Evolutionary conservation across 768 basidiomycete species (phyloP).

Genomic region (Xerocomellus dryophilus): DNA sequence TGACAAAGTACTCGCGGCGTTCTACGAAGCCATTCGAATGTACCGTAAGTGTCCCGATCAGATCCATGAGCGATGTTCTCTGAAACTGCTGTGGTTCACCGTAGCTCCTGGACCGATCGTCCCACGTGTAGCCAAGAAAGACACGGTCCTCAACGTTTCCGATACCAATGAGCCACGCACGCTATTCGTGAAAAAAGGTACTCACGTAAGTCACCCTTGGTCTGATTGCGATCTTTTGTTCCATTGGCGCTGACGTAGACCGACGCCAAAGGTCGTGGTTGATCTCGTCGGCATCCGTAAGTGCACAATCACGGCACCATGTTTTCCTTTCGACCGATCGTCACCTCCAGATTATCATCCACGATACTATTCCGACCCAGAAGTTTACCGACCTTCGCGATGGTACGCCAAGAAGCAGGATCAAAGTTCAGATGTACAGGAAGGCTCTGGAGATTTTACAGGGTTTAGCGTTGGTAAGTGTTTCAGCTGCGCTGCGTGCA

Average conservation of each 20-base stretch:
- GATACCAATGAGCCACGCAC: constrained; percentile 8
- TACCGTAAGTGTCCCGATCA: constrained; percentile 21
- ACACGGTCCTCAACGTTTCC: constrained; percentile 21
- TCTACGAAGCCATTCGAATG: constrained; percentile 30
- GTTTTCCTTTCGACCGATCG: background rate
- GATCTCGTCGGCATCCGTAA: constrained; percentile 31
- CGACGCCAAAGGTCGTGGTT: constrained; percentile 15
- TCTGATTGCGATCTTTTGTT: no score
- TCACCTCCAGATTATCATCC: constrained; percentile 34
- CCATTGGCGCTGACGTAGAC: background rate
- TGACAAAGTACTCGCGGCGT: constrained; percentile 26
- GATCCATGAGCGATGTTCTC: background rate
- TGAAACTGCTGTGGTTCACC: background rate
- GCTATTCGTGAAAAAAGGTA: constrained; percentile 20
- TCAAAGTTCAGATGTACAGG: background rate
- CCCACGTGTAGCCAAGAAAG: constrained; percentile 27
- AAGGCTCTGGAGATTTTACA: constrained; percentile 4
- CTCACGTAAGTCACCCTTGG: constrained; percentile 8
- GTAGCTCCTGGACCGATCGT: constrained; percentile 29
- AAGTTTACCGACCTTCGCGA: constrained; percentile 35
- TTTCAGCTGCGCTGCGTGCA: no score
- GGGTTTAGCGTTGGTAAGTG: constrained; percentile 20
- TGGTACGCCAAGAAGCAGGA: constrained; percentile 30
- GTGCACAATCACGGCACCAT: constrained; percentile 5
- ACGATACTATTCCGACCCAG: constrained; percentile 34